Percentiles rank a stretch among this genome's conserved stretches.
Conservation (phyloP, 2,329 filamentous ascomycete genomes). For the Neonectria ditissima region DNA sequence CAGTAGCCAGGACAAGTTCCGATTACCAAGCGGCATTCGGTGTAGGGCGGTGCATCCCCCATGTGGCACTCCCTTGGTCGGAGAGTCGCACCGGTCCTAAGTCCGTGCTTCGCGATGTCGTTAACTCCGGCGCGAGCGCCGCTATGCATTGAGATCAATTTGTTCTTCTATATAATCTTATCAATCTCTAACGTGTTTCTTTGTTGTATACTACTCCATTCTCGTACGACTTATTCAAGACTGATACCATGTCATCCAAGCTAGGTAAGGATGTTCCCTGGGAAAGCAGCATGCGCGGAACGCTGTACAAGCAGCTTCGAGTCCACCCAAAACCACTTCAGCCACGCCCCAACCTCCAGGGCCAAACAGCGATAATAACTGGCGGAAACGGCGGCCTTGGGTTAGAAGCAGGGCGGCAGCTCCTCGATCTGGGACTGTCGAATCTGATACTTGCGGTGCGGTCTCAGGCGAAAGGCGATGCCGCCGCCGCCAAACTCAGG, state of each 20-base stretch:
- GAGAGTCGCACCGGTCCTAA: too few species aligned
- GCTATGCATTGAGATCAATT: too few species aligned
- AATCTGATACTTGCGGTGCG: constrained; percentile 19
- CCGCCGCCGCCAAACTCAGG: constrained; percentile 3
- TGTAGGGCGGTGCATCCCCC: too few species aligned
- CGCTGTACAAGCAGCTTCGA: not conserved
- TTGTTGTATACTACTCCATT: too few species aligned
- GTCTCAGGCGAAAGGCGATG: constrained; percentile 14
- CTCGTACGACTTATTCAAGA: too few species aligned
- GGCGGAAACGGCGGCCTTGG: constrained; percentile 21
- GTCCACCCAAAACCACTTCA: not conserved
- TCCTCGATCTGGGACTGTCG: constrained; percentile 17
- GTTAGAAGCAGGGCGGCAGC: constrained; percentile 15
- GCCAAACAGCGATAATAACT: constrained; percentile 16
- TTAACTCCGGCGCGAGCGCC: too few species aligned
- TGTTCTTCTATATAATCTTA: too few species aligned
- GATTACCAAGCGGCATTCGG: too few species aligned
- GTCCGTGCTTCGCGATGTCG: too few species aligned
- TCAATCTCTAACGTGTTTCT: too few species aligned
- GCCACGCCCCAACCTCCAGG: not conserved
- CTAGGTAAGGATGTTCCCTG: not conserved
- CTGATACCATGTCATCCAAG: constrained; percentile 35
- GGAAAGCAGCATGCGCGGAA: constrained; percentile 3
- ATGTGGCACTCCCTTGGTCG: too few species aligned
- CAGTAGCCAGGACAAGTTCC: too few species aligned